These are phyloP conservation scores for Neurospora hispaniola DNA, from an alignment of 495 filamentous ascomycete genomes.

Conservation along the genomic window DNA sequence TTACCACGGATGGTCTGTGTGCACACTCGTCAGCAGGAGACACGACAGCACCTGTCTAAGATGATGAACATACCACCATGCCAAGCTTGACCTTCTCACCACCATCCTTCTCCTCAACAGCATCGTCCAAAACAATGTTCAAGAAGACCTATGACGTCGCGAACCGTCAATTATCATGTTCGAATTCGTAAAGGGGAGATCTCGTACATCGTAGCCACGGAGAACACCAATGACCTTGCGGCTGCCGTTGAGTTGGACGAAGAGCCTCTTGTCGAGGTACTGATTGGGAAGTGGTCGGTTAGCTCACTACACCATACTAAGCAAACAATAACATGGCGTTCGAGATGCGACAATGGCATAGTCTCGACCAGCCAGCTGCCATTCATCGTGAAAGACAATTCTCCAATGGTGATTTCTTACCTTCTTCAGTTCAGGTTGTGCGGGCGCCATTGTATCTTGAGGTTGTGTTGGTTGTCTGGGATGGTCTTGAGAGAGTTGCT, in stretches of 20 bases:
- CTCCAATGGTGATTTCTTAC: constrained; percentile 32
- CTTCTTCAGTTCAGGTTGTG: constrained; percentile 98
- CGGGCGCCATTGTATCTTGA: constrained; percentile 78
- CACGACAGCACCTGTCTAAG: not conserved
- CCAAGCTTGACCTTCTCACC: constrained; percentile 86
- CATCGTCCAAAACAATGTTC: constrained; percentile 95
- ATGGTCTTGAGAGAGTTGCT: not conserved
- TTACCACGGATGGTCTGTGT: constrained; percentile 72
- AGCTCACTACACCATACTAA: not conserved
- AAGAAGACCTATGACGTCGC: constrained; percentile 67
- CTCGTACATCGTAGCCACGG: constrained; percentile 84
- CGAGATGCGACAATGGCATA: not conserved
- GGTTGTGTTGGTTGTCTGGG: constrained; percentile 1
- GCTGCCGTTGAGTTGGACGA: constrained; percentile 94
- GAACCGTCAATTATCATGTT: constrained; percentile 1
- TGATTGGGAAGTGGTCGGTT: constrained; percentile 25
- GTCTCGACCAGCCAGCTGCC: not conserved
- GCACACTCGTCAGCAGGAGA: not conserved
- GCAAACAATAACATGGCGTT: not conserved
- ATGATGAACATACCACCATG: constrained; percentile 65
- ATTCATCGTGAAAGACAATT: too few species aligned
- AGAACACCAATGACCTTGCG: constrained; percentile 93
- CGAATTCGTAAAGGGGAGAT: not conserved
- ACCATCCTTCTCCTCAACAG: constrained; percentile 88
- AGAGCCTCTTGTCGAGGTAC: constrained; percentile 99